A percentile compares a stretch with the other conserved stretches of the same genome.
phyloP scores from a whole-genome alignment of 495 filamentous ascomycete genomes.

The Podospora sp. region DNA sequence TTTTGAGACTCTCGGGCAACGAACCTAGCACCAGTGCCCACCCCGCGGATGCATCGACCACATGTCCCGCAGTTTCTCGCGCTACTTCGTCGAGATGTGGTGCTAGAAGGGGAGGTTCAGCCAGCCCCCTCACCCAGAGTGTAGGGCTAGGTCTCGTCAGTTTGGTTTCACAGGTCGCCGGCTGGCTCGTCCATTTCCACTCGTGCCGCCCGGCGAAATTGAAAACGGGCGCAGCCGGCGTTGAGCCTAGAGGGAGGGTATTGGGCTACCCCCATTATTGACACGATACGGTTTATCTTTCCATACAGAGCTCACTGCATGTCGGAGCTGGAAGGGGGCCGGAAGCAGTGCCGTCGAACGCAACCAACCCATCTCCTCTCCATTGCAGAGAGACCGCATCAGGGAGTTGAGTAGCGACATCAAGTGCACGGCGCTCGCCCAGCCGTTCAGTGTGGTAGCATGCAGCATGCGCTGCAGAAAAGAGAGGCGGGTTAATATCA shows the following conservation, averaged over 20 bases:
- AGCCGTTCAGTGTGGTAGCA: conserved; percentile 7
- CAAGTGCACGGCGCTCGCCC: background rate
- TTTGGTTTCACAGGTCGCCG: background rate
- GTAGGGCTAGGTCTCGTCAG: background rate
- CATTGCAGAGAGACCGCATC: background rate
- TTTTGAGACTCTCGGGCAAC: background rate
- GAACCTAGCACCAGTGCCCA: background rate
- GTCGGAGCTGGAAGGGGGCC: background rate
- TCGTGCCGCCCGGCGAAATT: conserved; percentile 4
- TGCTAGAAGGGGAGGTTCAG: background rate
- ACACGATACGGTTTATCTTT: background rate
- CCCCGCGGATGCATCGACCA: background rate
- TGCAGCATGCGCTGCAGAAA: conserved; percentile 5
- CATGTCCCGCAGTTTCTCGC: background rate
- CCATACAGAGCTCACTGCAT: too few species aligned
- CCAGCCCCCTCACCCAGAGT: background rate
- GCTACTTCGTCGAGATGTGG: background rate
- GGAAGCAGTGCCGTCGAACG: background rate
- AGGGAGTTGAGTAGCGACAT: background rate
- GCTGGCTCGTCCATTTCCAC: background rate
- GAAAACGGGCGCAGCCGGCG: conserved; percentile 6
- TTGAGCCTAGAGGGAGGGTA: background rate
- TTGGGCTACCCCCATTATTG: background rate
- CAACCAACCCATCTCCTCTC: background rate
- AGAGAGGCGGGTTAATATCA: conserved; percentile 1